phyloP scores from a whole-genome alignment of 441 rosid genomes.

The Cnidoscolus chayamansa region DNA sequence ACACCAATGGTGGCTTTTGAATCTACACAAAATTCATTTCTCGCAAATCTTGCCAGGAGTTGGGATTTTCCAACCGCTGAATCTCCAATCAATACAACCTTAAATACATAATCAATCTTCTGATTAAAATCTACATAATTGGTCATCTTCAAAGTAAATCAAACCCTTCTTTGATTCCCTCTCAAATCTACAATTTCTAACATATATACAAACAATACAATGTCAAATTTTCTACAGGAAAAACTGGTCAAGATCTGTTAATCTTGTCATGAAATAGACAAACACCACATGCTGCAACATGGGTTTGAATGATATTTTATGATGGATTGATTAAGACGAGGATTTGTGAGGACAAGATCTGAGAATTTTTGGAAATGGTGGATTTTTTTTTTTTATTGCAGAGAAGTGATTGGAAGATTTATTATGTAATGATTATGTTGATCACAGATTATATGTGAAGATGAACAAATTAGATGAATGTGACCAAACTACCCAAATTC shows the following conservation, averaged over 20 bases:
- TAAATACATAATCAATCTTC: conserved; percentile 77
- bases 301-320: neutral
- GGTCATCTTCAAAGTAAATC: conserved; percentile 43
- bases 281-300: neutral
- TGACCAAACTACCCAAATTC: too few relatives aligned
- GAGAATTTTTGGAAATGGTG: neutral
- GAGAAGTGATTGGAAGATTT: conserved; percentile 20
- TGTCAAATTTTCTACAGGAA: neutral
- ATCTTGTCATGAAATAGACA: conserved; percentile 2
- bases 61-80: conserved; percentile 59
- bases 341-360: neutral
- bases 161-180: conserved; percentile 9
- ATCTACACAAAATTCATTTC: conserved; percentile 47
- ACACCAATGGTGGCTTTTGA: conserved; percentile 57
- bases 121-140: conserved; percentile 68
- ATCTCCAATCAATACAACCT: conserved; percentile 54
- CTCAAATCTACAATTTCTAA: conserved; percentile 16
- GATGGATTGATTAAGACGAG: conserved; percentile 15
- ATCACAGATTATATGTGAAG: too few relatives aligned
- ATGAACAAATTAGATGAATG: too few relatives aligned
- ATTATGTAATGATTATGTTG: neutral
- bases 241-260: neutral
- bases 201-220: conserved; percentile 6
- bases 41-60: conserved; percentile 42
- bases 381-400: neutral